These are phyloP conservation scores for Yarrowia galli DNA, from an alignment of 1,139 yeast genomes.

Conservation along the genomic window DNA sequence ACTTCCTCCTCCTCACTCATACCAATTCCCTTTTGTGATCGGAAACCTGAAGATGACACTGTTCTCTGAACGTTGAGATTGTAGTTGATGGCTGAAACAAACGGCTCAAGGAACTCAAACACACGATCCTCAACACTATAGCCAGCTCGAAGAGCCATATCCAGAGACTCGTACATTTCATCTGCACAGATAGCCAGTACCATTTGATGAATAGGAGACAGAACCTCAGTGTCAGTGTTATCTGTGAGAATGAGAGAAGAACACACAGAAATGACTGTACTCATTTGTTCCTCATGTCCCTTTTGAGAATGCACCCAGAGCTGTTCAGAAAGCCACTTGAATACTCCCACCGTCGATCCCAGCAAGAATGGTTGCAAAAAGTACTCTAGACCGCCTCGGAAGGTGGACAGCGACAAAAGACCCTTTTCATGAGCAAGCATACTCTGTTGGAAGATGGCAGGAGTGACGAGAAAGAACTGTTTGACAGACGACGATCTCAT, in stretches of 20 bases:
- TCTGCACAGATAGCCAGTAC: slow-evolving; percentile 50
- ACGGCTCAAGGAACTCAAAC: slow-evolving; percentile 30
- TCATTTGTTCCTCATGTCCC: slow-evolving; percentile 41
- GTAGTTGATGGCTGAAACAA: slow-evolving; percentile 38
- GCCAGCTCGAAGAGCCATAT: slow-evolving; percentile 40
- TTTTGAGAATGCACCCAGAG: slow-evolving; percentile 50
- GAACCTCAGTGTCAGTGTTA: slow-evolving; percentile 52
- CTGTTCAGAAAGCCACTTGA: slow-evolving; percentile 53
- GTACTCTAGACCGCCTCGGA: slow-evolving; percentile 68
- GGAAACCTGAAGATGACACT: slow-evolving; percentile 35
- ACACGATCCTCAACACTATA: slow-evolving; percentile 32
- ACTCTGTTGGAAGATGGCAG: slow-evolving; percentile 77
- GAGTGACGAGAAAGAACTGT: slow-evolving; percentile 73
- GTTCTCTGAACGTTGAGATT: slow-evolving; percentile 31
- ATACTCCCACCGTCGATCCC: slow-evolving; percentile 56
- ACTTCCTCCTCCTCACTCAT: slow-evolving; percentile 38
- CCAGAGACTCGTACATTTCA: slow-evolving; percentile 44
- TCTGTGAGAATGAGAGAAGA: slow-evolving; percentile 50
- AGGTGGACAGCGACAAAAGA: slow-evolving; percentile 59
- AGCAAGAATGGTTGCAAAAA: slow-evolving; percentile 67
- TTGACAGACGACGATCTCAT: slow-evolving; percentile 70
- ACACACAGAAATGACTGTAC: slow-evolving; percentile 48
- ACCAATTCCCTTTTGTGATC: slow-evolving; percentile 29
- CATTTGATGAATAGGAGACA: slow-evolving; percentile 51
- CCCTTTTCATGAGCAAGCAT: slow-evolving; percentile 66